These are phyloP conservation scores for Barbatosphaeria neglecta DNA, from an alignment of 495 filamentous ascomycete genomes.

Conservation along the genomic window DNA sequence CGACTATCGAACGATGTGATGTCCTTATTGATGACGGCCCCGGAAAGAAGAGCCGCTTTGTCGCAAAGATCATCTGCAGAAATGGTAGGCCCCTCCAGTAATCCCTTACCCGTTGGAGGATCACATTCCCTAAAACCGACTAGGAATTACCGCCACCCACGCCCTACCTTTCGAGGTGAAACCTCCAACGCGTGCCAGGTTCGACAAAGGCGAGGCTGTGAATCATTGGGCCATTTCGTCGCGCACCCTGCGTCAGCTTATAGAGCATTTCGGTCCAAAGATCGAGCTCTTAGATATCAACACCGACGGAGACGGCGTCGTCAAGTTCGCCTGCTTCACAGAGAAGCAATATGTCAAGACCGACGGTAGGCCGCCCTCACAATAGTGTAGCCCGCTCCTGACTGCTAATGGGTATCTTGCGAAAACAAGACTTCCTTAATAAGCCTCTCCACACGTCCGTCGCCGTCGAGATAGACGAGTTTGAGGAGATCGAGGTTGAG, in stretches of 20 bases:
- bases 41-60: slow-evolving; percentile 66
- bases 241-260: slow-evolving; percentile 64
- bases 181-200: slow-evolving; percentile 75
- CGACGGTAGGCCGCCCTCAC: slow-evolving; percentile 43
- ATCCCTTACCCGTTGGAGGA: neutral
- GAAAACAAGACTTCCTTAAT: slow-evolving; percentile 64
- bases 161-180: slow-evolving; percentile 80
- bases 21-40: slow-evolving; percentile 66
- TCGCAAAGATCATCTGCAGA: slow-evolving; percentile 72
- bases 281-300: slow-evolving; percentile 89
- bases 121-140: neutral
- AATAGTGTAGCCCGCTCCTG: neutral
- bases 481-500: slow-evolving; percentile 68
- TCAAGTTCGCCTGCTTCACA: slow-evolving; percentile 87
- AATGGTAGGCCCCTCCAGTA: slow-evolving; percentile 60
- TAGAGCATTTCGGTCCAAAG: slow-evolving; percentile 81
- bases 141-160: slow-evolving; percentile 84
- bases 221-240: slow-evolving; percentile 76
- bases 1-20: slow-evolving; percentile 77
- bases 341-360: slow-evolving; percentile 70
- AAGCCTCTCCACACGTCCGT: slow-evolving; percentile 90
- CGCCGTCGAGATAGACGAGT: slow-evolving; percentile 74
- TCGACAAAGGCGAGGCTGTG: slow-evolving; percentile 54
- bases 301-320: slow-evolving; percentile 43
- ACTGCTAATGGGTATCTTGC: neutral